phyloP scores from a whole-genome alignment of 2,329 filamentous ascomycete genomes.

The Simplicillium sp. region DNA sequence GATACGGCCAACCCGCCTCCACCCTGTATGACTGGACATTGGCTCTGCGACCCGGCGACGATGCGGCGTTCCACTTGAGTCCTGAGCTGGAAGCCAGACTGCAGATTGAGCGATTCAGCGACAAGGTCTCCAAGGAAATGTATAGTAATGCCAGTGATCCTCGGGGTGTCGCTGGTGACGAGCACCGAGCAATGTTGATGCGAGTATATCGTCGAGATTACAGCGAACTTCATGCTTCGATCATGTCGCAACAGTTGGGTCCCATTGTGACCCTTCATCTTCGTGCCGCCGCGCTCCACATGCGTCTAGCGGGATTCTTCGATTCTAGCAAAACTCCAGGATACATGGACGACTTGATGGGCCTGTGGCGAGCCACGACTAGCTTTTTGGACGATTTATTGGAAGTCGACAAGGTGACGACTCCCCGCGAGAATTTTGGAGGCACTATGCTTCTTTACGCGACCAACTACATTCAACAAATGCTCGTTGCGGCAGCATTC shows the following conservation, averaged over 20 bases:
- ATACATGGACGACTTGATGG: slow-evolving; percentile 66
- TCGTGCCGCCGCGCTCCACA: slow-evolving; percentile 63
- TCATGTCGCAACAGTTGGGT: slow-evolving; percentile 48
- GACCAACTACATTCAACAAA: slow-evolving; percentile 73
- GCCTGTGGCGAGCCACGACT: slow-evolving; percentile 63
- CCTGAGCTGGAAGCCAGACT: slow-evolving; percentile 58
- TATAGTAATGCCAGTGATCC: slow-evolving; percentile 70
- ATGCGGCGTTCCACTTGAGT: slow-evolving; percentile 48
- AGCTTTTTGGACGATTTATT: slow-evolving; percentile 59
- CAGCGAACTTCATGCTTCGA: slow-evolving; percentile 51
- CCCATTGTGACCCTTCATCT: slow-evolving; percentile 57
- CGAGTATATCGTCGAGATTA: slow-evolving; percentile 57
- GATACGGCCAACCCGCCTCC: slow-evolving; percentile 72
- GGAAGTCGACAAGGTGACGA: slow-evolving; percentile 39
- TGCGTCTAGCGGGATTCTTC: slow-evolving; percentile 73
- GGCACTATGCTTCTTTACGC: slow-evolving; percentile 54
- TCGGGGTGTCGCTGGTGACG: slow-evolving; percentile 57
- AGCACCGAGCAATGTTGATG: slow-evolving; percentile 57
- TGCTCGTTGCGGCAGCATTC: slow-evolving; percentile 74
- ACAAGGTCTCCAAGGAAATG: slow-evolving; percentile 71
- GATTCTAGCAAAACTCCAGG: slow-evolving; percentile 63
- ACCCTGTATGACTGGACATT: slow-evolving; percentile 70
- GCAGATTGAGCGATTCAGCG: slow-evolving; percentile 64
- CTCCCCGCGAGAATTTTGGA: slow-evolving; percentile 32
- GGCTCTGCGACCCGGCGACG: slow-evolving; percentile 49